Percentiles rank a stretch among this genome's conserved stretches.
Evolutionary conservation across 2,329 filamentous ascomycete genomes (phyloP).

Genomic region (Microcyclospora tardicrescens): DNA sequence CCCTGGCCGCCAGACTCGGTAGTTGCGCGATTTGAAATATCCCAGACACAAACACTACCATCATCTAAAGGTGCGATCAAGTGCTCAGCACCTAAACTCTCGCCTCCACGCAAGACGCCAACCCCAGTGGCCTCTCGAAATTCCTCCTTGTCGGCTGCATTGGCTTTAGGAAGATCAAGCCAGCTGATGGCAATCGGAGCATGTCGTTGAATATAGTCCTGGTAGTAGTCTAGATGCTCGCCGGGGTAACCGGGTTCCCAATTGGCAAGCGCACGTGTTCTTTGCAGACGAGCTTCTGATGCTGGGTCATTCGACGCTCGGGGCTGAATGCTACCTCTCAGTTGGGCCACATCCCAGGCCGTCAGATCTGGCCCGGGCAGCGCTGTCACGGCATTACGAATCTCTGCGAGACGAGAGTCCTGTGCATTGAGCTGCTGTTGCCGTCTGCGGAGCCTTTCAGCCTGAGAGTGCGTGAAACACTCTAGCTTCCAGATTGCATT

Average conservation of each 20-base stretch:
- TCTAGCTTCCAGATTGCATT: constrained; percentile 61
- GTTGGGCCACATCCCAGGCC: constrained; percentile 13
- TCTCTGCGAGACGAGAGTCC: constrained; percentile 32
- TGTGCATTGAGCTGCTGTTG: constrained; percentile 25
- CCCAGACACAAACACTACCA: constrained; percentile 79
- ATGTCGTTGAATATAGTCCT: constrained; percentile 75
- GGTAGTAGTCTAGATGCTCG: constrained; percentile 71
- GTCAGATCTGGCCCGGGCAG: constrained; percentile 12
- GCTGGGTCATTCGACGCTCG: constrained; percentile 8
- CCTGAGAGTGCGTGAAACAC: constrained; percentile 59
- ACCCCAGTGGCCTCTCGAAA: constrained; percentile 59
- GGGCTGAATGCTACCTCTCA: constrained; percentile 6
- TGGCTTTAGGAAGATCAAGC: constrained; percentile 49
- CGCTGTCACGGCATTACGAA: constrained; percentile 29
- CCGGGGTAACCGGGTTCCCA: constrained; percentile 69
- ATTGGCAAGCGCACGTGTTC: constrained; percentile 51
- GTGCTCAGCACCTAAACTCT: constrained; percentile 41
- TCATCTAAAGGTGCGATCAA: constrained; percentile 73
- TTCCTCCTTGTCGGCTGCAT: constrained; percentile 29
- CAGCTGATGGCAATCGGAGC: constrained; percentile 63
- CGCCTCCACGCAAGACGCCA: constrained; percentile 47
- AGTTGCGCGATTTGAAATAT: constrained; percentile 28
- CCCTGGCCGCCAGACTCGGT: constrained; percentile 27
- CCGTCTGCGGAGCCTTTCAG: constrained; percentile 48
- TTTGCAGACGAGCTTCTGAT: constrained; percentile 9